Conservation (phyloP, 164 flowering plant species). For the Stephania yunnanensis region DNA sequence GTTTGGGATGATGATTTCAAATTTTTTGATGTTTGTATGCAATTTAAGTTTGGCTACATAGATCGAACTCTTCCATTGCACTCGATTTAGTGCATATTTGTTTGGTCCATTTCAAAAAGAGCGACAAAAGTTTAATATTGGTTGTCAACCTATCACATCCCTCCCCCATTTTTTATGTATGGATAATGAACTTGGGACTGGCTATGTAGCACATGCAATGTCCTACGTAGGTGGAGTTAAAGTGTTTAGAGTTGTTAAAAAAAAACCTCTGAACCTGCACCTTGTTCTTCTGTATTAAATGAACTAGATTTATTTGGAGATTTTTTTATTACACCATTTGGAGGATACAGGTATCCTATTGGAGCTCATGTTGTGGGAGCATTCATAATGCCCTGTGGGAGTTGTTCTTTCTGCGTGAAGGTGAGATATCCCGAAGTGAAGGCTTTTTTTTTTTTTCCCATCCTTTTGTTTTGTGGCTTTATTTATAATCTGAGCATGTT, state of each 20-base stretch:
- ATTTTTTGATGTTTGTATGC: neutral
- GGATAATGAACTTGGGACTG: too few relatives aligned
- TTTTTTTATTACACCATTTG: constrained; percentile 3
- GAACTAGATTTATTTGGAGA: neutral
- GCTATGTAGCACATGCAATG: too few relatives aligned
- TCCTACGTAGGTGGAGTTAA: neutral
- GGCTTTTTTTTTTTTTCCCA: neutral
- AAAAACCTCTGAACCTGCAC: neutral
- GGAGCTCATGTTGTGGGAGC: constrained; percentile 94
- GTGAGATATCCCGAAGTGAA: constrained; percentile 26
- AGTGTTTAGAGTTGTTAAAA: neutral
- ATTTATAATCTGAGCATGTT: neutral
- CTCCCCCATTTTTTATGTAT: too few relatives aligned
- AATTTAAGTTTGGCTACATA: neutral
- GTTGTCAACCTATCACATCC: too few relatives aligned
- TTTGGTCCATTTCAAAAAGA: neutral
- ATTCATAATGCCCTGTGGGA: constrained; percentile 98
- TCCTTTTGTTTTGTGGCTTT: neutral
- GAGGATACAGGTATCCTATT: constrained; percentile 57
- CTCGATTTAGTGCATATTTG: neutral
- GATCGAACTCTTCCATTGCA: neutral
- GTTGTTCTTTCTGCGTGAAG: constrained; percentile 81
- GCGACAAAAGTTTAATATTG: too few relatives aligned
- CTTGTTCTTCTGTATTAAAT: neutral
- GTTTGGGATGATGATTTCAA: neutral